Base-by-base conservation (phyloP, 2,329 filamentous ascomycete species). In the Fusarium ambrosium region DNA sequence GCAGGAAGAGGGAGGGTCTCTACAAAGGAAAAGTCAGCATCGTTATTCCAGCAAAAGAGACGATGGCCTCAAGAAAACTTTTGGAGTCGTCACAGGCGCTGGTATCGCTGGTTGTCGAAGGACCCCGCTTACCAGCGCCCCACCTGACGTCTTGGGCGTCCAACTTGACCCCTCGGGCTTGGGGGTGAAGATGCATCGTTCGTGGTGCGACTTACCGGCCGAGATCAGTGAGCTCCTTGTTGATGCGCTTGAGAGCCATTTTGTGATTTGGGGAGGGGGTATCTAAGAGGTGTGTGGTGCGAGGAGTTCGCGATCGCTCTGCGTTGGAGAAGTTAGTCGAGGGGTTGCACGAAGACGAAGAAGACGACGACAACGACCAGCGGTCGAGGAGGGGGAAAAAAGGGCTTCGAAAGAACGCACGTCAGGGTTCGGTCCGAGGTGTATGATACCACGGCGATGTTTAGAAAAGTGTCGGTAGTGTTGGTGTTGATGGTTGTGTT, bases 1-100 rank as follows among this genome's bases (percentile, higher is more conserved):
- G 92, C 97, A 99, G 80, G 96, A 98, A 70, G 97, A 98, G 83
- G 97, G 97, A 84, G 97, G 97, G 85, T 99, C 97, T 89, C 97
- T 98, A 80, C 74, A 76, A 72, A 75, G 73, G 59, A 51, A 24
- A 64, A 48, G 69, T 80, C 77, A 82, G 74, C 69, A 71, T 63
- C 45, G 4, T 10, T 61, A 9, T n/a, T 24, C 20, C 29, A 55
- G 53, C n/a, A 6, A 29, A 27, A 64, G 29, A 41, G 7, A 4
- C 53, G 18, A 51, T 51, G 51, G 37, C 58, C 32, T 53, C 62
- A 24, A 43, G 27, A 53, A 51, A 27, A 48, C 43, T 27, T 60
- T 58, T 48, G 24, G 37, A 62, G 69, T 62, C 68, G 34, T 76
- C 62, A 51, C 70, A 61, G 69, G 70, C 43, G 66, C 65, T 65